These are phyloP conservation scores for Ascosphaera acerosa DNA, from an alignment of 2,329 filamentous ascomycete species.

Conservation along the genomic window DNA sequence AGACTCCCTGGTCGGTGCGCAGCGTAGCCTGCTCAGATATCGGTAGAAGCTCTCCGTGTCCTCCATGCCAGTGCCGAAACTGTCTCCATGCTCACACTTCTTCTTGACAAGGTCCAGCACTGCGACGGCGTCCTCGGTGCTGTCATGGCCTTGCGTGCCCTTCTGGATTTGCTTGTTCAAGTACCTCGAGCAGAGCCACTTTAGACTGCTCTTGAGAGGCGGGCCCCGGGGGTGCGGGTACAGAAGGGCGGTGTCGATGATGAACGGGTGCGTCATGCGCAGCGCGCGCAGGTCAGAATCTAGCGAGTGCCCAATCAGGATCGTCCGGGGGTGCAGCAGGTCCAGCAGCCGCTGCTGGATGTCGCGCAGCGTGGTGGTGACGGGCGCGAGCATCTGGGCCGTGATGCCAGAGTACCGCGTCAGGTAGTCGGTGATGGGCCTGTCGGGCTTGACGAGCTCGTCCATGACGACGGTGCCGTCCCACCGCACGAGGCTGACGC, in stretches of 20 bases:
- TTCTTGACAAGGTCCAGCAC: conserved; percentile 83
- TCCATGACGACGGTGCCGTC: conserved; percentile 60
- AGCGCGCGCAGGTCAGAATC: conserved; percentile 45
- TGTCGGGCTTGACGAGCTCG: conserved; percentile 71
- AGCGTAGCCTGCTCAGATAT: conserved; percentile 30
- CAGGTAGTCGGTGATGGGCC: conserved; percentile 77
- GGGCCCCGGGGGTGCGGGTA: conserved; percentile 79
- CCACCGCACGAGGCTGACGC: conserved; percentile 73
- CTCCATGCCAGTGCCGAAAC: conserved; percentile 58
- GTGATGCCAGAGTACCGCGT: conserved; percentile 88
- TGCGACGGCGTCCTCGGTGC: conserved; percentile 72
- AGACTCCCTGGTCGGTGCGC: conserved; percentile 15
- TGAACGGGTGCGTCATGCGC: conserved; percentile 68
- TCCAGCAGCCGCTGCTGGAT: conserved; percentile 54
- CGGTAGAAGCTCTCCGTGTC: conserved; percentile 76
- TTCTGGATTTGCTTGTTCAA: conserved; percentile 73
- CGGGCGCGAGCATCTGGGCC: conserved; percentile 49
- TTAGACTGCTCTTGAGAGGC: conserved; percentile 72
- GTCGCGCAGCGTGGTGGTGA: conserved; percentile 62
- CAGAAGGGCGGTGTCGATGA: conserved; percentile 74
- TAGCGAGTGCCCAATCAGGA: conserved; percentile 24
- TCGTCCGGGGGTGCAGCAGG: conserved; percentile 29
- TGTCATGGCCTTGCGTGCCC: conserved; percentile 57
- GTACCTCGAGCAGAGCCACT: conserved; percentile 71
- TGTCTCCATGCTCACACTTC: conserved; percentile 79